These are phyloP conservation scores for Acacia melanoxylon DNA, from an alignment of 306 rosid species.

Conservation along the genomic window DNA sequence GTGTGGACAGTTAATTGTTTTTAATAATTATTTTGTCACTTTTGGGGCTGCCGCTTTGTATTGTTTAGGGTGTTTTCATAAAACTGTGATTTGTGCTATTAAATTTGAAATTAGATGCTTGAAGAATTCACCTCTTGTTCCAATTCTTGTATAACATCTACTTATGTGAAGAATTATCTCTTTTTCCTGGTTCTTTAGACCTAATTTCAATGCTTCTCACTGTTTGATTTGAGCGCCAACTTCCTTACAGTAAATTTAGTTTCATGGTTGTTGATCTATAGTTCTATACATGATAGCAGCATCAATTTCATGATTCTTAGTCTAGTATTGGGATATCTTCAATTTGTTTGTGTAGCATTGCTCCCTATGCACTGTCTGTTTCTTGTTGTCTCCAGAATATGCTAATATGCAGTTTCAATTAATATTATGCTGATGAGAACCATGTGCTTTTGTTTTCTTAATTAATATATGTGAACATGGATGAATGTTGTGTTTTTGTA, in stretches of 20 bases:
- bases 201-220: neutral
- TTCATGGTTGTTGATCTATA: neutral
- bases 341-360: conserved; percentile 22
- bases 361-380: conserved; percentile 5
- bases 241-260: neutral
- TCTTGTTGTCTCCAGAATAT: conserved; percentile 2
- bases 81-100: neutral
- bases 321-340: conserved; percentile 26
- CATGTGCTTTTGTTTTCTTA: conserved; percentile 10
- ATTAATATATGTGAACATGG: conserved; percentile 12
- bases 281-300: conserved; percentile 11
- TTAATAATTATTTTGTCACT: neutral
- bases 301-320: conserved; percentile 11
- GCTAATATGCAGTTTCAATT: conserved; percentile 10
- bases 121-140: neutral
- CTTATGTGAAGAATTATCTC: neutral
- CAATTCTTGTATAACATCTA: neutral
- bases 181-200: neutral
- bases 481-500: conserved; percentile 32
- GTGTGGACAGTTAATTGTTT: neutral
- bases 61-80: neutral
- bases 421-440: neutral
- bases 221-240: neutral
- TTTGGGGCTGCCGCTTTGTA: neutral
- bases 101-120: neutral